These are phyloP conservation scores for Corymbia citriodora DNA, from an alignment of 441 rosid species.

Conservation along the genomic window DNA sequence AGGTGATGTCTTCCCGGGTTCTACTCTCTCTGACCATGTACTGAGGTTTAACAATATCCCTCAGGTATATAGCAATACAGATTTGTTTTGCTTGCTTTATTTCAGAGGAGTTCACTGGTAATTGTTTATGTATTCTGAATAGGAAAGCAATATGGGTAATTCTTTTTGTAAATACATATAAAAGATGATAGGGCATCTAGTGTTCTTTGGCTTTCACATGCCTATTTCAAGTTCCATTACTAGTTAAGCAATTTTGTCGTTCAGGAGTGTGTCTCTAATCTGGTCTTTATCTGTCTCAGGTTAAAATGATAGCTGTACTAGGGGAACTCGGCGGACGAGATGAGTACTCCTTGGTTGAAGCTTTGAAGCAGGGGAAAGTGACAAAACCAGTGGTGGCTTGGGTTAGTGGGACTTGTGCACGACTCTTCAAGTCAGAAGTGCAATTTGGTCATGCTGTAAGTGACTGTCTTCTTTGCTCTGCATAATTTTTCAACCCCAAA, in stretches of 20 bases:
- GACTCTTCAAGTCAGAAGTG: slow-evolving; percentile 93
- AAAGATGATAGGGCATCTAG: background rate
- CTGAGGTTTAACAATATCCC: slow-evolving; percentile 95
- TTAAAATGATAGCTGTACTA: slow-evolving; percentile 91
- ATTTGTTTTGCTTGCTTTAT: background rate
- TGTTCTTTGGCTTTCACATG: background rate
- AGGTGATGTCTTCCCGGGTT: slow-evolving; percentile 97
- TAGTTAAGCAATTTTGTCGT: background rate
- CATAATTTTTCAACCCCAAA: slow-evolving; percentile 1
- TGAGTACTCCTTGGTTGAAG: slow-evolving; percentile 94
- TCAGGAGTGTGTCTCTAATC: background rate
- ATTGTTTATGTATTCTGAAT: background rate
- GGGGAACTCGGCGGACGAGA: slow-evolving; percentile 97
- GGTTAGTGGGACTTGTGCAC: slow-evolving; percentile 98
- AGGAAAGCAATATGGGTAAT: background rate
- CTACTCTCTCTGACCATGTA: slow-evolving; percentile 89
- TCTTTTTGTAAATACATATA: background rate
- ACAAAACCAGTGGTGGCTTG: slow-evolving; percentile 95
- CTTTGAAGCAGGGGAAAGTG: slow-evolving; percentile 87
- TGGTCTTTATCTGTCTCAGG: slow-evolving; percentile 29
- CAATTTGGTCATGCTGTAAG: slow-evolving; percentile 99
- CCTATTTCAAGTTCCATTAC: background rate
- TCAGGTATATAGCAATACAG: slow-evolving; percentile 38
- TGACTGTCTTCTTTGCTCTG: slow-evolving; percentile 4
- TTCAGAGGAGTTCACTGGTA: background rate